Evolutionary conservation across 2,329 filamentous ascomycete species (phyloP), one percentile per base, ranked within the genome.

Genomic region (Colletotrichum lindemuthianum): DNA sequence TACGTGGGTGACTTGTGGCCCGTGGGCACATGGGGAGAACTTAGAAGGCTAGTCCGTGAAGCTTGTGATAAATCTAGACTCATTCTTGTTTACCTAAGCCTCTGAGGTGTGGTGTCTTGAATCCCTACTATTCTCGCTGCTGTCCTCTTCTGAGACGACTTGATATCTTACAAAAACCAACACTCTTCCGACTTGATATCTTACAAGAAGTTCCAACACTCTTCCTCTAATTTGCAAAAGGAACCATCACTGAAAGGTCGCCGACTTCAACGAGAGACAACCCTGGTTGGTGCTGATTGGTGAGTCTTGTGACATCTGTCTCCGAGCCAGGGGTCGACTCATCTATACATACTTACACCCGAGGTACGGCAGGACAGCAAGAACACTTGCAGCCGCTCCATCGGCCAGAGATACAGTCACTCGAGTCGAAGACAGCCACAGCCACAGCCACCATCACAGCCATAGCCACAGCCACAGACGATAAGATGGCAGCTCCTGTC

Each of bases 231-330:
- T 12, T 24, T 7, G 13, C 7, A 16, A n/a, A 40, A 13, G 41
- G 9, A 16, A 11, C 48, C 3, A 5, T 43, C 24, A 48, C 8
- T 47, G 44, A 7, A 48, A 49, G 13, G 33, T 39, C 47, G 34
- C 45, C 34, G 2, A 15, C 36, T 34, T 48, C 36, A 32, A 37
- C 8, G 15, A 13, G 47, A 65, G 50, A 15, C 40, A 45, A 65
- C 39, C 53, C 61, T 65, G 58, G 61, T 61, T 61, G 61, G 36
- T 65, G 58, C 58, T 57, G 58, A 57, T 47, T 58, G 58, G 61
- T 65, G n/a, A 56, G 61, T 15, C 8, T 34, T 24, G 24, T 4
- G 24, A 24, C 24, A 24, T 24, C 36, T 9, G 2, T 6, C n/a
- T 55, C 5, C 13, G 15, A 47, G 24, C 16, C 4, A 6, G 8